A percentile compares a stretch with the other conserved stretches of the same genome.
These are phyloP conservation scores for Rhododendron simsii DNA, from an alignment of 148 eudicot genomes.

Conservation along the genomic window DNA sequence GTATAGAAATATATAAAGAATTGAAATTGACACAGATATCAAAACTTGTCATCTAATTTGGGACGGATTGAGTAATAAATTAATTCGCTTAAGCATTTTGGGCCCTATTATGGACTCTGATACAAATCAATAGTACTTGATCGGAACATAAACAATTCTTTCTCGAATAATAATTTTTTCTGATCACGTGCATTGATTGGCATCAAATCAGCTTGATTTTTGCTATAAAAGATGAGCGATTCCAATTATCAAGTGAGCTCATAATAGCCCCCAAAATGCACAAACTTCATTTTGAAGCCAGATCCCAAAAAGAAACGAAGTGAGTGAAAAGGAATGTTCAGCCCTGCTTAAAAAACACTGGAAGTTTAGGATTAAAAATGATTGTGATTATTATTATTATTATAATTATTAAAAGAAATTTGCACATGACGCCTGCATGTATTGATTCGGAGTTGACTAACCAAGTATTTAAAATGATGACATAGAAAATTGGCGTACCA, in stretches of 20 bases:
- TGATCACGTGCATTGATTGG: neutral
- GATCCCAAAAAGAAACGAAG: neutral
- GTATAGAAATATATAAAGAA: too few relatives aligned
- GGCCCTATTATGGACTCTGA: too few relatives aligned
- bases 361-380: too few relatives aligned
- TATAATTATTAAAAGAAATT: neutral
- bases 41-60: too few relatives aligned
- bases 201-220: neutral
- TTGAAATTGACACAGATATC: too few relatives aligned
- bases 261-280: neutral
- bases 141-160: neutral
- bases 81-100: too few relatives aligned
- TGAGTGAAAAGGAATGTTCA: neutral
- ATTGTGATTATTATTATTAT: neutral
- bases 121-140: neutral
- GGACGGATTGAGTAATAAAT: too few relatives aligned
- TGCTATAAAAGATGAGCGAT: neutral
- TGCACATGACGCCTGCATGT: neutral
- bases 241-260: neutral
- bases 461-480: neutral
- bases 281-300: neutral
- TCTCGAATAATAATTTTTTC: too few relatives aligned
- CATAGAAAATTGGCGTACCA: neutral
- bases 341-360: neutral
- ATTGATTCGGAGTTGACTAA: conserved; percentile 6